Conservation (phyloP, 2,329 filamentous ascomycete genomes). For the Trichoderma endophyticum region DNA sequence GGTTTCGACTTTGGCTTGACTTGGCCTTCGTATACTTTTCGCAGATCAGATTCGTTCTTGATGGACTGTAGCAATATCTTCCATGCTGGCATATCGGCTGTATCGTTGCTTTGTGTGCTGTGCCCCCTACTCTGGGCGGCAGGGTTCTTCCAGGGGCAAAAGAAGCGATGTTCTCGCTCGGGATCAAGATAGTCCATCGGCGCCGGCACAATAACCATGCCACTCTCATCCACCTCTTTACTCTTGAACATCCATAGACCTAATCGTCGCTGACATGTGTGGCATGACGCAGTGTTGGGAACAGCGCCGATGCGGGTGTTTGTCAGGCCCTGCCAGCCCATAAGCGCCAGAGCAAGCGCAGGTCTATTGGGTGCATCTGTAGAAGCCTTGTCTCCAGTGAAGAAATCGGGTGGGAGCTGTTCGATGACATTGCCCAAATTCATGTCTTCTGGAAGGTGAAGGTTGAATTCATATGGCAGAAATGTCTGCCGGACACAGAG, state of each 20-base stretch:
- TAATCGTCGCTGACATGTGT: constrained; percentile 81
- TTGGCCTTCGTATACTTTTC: constrained; percentile 35
- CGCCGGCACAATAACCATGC: constrained; percentile 54
- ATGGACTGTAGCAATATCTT: constrained; percentile 52
- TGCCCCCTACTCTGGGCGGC: constrained; percentile 51
- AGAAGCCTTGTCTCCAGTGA: constrained; percentile 38
- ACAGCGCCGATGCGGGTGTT: constrained; percentile 56
- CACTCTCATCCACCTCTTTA: constrained; percentile 59
- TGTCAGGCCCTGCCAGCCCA: constrained; percentile 70
- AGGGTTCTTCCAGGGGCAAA: constrained; percentile 75
- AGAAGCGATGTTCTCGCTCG: constrained; percentile 72
- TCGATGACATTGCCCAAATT: constrained; percentile 48
- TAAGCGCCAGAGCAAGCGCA: constrained; percentile 66
- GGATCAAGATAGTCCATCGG: constrained; percentile 67
- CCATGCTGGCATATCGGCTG: constrained; percentile 50
- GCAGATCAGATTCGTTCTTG: constrained; percentile 56
- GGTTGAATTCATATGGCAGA: constrained; percentile 60
- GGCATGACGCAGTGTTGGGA: constrained; percentile 73
- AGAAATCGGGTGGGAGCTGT: constrained; percentile 55
- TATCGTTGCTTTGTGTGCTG: constrained; percentile 32
- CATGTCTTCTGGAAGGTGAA: constrained; percentile 54
- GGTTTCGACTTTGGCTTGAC: constrained; percentile 26
- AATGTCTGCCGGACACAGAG: constrained; percentile 52
- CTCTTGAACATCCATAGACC: constrained; percentile 93
- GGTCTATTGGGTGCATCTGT: constrained; percentile 49